A percentile compares a stretch with the other conserved stretches of the same genome.
phyloP scores from a whole-genome alignment of 805 yeast species.

The Yarrowia deformans region DNA sequence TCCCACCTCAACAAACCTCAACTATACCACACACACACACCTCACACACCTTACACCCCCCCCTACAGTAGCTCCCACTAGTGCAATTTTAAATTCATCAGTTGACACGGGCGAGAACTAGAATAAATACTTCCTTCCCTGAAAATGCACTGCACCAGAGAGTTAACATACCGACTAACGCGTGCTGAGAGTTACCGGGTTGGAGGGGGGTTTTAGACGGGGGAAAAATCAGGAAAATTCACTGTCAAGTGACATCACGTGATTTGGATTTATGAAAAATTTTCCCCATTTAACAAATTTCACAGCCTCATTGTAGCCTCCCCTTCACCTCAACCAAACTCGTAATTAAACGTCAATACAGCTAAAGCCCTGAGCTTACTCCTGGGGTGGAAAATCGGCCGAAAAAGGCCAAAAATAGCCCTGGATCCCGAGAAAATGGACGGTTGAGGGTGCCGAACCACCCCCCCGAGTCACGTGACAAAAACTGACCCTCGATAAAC shows the following conservation, averaged over 20 bases:
- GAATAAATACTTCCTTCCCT: slow-evolving; percentile 6
- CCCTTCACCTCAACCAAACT: neutral
- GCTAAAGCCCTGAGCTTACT: neutral
- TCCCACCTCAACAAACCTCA: too few relatives aligned
- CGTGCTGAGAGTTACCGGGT: neutral
- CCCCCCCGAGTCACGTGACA: too few relatives aligned
- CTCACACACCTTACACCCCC: neutral
- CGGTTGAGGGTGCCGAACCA: too few relatives aligned
- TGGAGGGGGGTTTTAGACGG: neutral
- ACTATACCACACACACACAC: too few relatives aligned
- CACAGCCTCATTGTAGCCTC: fast-evolving
- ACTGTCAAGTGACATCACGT: neutral
- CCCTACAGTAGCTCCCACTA: neutral
- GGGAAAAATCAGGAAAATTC: neutral
- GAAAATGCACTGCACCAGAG: neutral
- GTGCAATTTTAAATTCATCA: neutral
- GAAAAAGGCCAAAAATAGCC: too few relatives aligned
- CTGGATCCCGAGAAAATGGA: too few relatives aligned
- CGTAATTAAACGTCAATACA: neutral
- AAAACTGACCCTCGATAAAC: too few relatives aligned
- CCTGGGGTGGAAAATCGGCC: neutral
- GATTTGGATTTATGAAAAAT: neutral
- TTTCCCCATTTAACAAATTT: neutral
- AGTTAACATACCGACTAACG: neutral
- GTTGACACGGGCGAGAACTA: neutral